Percentiles rank a stretch among this genome's conserved stretches.
Evolutionary conservation across 75 land plant genomes (phyloP).

Genomic region (Pseudotsuga menziesii): DNA sequence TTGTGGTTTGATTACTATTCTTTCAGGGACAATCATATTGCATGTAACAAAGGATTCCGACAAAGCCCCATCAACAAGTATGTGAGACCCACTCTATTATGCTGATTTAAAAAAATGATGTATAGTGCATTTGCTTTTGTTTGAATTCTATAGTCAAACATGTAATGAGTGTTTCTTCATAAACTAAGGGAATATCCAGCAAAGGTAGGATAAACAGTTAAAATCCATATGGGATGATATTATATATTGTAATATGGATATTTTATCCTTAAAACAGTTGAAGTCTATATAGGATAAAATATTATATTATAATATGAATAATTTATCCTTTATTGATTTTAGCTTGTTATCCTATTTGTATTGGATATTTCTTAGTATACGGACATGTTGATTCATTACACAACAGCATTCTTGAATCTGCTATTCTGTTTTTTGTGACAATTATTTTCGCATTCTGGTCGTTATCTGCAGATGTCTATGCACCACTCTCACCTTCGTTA

Average conservation of each 20-base stretch:
- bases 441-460: background rate
- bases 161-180: no score
- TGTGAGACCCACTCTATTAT: background rate
- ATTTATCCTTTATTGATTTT: no score
- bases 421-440: background rate
- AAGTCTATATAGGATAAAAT: no score
- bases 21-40: conserved; percentile 71
- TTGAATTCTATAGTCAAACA: background rate
- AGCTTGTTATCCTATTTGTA: no score
- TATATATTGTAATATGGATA: no score
- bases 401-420: background rate
- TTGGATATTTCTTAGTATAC: no score
- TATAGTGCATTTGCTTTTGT: background rate
- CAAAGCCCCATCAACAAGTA: conserved; percentile 29
- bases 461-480: conserved; percentile 23
- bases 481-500: conserved; percentile 44
- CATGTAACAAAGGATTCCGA: conserved; percentile 72
- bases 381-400: no score
- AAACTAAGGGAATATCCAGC: no score
- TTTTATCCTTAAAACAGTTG: no score
- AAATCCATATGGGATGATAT: no score
- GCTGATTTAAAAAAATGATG: background rate
- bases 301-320: no score
- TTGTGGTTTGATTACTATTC: conserved; percentile 70
- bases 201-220: no score